These are phyloP conservation scores for Auricularia sp. DNA, from an alignment of 768 basidiomycete genomes.

Conservation along the genomic window DNA sequence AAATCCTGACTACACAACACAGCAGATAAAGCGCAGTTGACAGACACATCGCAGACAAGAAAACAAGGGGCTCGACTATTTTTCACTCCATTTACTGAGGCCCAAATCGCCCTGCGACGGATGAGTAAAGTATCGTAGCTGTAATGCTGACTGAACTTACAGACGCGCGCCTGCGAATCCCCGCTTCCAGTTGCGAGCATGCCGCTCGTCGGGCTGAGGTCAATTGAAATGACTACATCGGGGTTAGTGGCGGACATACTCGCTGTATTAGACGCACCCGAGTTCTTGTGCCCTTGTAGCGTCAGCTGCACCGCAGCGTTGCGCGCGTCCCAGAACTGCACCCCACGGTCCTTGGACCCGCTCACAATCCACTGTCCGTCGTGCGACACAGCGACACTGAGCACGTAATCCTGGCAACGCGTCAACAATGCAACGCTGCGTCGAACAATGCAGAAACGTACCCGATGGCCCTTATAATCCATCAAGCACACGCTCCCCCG, in stretches of 20 bases:
- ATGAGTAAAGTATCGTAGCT: too few relatives aligned
- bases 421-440: background rate
- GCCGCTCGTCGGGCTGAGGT: conserved; percentile 29
- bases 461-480: conserved; percentile 86
- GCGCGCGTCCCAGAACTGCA: conserved; percentile 86
- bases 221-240: conserved; percentile 33
- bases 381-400: conserved; percentile 72
- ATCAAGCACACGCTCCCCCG: conserved; percentile 55
- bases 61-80: too few relatives aligned
- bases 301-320: conserved; percentile 79
- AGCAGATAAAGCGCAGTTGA: too few relatives aligned
- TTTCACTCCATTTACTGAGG: too few relatives aligned
- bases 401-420: conserved; percentile 50
- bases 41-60: too few relatives aligned
- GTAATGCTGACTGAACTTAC: conserved; percentile 9
- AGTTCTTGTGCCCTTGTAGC: conserved; percentile 69
- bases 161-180: conserved; percentile 36
- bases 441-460: conserved; percentile 20
- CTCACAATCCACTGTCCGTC: conserved; percentile 94
- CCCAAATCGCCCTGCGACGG: too few relatives aligned
- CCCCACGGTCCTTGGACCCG: conserved; percentile 90
- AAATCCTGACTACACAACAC: too few relatives aligned
- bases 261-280: conserved; percentile 16
- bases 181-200: conserved; percentile 36
- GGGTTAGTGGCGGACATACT: background rate